Base-by-base conservation (phyloP, 148 eudicot genomes). In the Beta vulgaris region DNA sequence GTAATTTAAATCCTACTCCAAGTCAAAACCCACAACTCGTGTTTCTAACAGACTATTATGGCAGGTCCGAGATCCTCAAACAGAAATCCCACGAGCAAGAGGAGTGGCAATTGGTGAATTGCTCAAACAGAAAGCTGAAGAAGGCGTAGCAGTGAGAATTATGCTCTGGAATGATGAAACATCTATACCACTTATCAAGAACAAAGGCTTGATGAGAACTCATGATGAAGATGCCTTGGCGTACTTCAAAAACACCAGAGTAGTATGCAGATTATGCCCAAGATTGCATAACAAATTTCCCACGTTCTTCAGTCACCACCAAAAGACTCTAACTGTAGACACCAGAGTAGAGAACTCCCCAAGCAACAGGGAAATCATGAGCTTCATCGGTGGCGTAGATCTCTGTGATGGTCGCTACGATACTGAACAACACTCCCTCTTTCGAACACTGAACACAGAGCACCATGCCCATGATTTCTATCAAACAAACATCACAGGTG, bases 371-470 rank as follows among this genome's bases (percentile, higher is more conserved):
- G 96, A 89, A 77, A 87, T 92, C 69, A 88, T 57, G 83, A 95
- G 98, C 82, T 95, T 89, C 43, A 46, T 95, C 39, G 97, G 97
- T 12, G 97, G 97, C 5, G 82, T 95, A 60, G 98, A 92, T 77
- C 92, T 95, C 19, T 88, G 93, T 69, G 90, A 92, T 65, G 98
- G 98, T 16, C 82, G 96, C 34, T 94, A 94, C 11, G 98, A 95
- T 37, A 92, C 97, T 8, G 89, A 88, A 71, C 80, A 88, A 19
- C 97, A 90, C 62, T 90, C 93, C 1, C 78, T 89, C 23, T 89
- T 92, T 70, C 73, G 53, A 74, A 88, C 89, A 14, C 88, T 90
- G 15, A 91, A 88, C 76, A 86, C 84, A 2, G 91, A 90, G 37
- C 73, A 84, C 2, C 91, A 89, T 73, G 44, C 70, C 70, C 71